Conservation (phyloP, 768 basidiomycete species). For the Ramaria sp. region DNA sequence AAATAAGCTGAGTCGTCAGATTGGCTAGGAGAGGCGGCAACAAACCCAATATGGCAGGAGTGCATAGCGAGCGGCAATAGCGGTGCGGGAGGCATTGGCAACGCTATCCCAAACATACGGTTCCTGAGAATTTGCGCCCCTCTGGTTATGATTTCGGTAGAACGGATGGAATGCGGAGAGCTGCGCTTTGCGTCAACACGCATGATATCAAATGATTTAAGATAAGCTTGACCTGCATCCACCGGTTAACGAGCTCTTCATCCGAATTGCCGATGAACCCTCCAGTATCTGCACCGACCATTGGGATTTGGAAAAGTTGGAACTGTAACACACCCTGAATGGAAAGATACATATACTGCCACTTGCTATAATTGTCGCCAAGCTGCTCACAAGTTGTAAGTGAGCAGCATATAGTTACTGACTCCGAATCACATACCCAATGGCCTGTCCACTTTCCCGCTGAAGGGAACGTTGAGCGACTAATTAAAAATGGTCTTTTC, state of each 20-base stretch:
- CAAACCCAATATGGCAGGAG: slow-evolving; percentile 73
- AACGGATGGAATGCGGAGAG: slow-evolving; percentile 77
- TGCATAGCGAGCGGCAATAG: slow-evolving; percentile 60
- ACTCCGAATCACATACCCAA: slow-evolving; percentile 36
- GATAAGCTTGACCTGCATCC: slow-evolving; percentile 46
- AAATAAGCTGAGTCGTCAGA: not conserved
- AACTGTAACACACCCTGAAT: slow-evolving; percentile 75
- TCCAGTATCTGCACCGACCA: slow-evolving; percentile 75
- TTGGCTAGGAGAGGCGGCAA: not conserved
- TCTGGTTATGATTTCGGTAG: slow-evolving; percentile 68
- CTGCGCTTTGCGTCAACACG: not conserved
- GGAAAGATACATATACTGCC: slow-evolving; percentile 59
- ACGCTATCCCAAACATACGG: slow-evolving; percentile 78
- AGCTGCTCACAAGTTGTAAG: slow-evolving; percentile 30
- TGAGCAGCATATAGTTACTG: not conserved
- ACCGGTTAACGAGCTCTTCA: slow-evolving; percentile 74
- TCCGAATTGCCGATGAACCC: slow-evolving; percentile 61
- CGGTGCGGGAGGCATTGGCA: slow-evolving; percentile 58
- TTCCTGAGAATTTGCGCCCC: slow-evolving; percentile 63
- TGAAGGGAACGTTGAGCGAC: slow-evolving; percentile 59
- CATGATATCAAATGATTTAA: too few species aligned
- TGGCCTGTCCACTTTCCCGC: slow-evolving; percentile 64
- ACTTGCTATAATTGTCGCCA: slow-evolving; percentile 69
- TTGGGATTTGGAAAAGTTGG: slow-evolving; percentile 75
- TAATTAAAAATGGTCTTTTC: slow-evolving; percentile 61